Evolutionary conservation across 2,329 filamentous ascomycete genomes (phyloP), one percentile per base, ranked within the genome.

Genomic region (Aspergillus spinulosporus): DNA sequence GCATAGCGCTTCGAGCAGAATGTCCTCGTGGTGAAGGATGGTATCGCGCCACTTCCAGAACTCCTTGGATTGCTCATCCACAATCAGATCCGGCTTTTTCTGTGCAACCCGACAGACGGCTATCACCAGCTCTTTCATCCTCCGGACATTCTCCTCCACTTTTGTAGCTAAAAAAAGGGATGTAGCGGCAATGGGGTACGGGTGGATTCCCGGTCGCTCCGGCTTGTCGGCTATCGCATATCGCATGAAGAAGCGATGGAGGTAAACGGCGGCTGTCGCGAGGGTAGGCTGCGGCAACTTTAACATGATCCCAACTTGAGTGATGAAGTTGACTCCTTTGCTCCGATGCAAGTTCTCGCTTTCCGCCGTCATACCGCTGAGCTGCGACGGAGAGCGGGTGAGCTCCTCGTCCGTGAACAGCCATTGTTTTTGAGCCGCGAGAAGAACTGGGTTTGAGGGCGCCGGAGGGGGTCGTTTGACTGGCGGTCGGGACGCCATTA

Each of bases 11-110:
- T 97, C 94, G 12, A 99, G 82, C 78, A 99, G 88, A 43, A 93
- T 80, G 71, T 97, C 94, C 75, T 99, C 94, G 69, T 95, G 91
- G 62, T 89, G 88, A 11, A 97, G 79, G 56, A 99, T 96, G 57
- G 88, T 94, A 70, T 99, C 94, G 59, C 92, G 85, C 94, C 94
- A 99, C 68, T 89, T 86, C 94, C 94, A 99, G 71, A 94, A 99
- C 70, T 99, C 94, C 69, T 97, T 97, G 64, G 89, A 95, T 73
- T 97, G 92, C 74, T 97, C 94, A 70, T 99, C 94, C 51, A 97
- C 90, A 52, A 93, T 80, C 57, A 97, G 84, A 66, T 91, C 89
- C 1, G 90, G 82, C 65, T 97, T 93, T 77, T 99, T 97, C 74
- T 97, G 92, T 29, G 93, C 94, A 15, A 97, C 91, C 63, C 93